These are phyloP conservation scores for Gelatoporia subvermispora DNA, from an alignment of 768 basidiomycete species.

Conservation along the genomic window DNA sequence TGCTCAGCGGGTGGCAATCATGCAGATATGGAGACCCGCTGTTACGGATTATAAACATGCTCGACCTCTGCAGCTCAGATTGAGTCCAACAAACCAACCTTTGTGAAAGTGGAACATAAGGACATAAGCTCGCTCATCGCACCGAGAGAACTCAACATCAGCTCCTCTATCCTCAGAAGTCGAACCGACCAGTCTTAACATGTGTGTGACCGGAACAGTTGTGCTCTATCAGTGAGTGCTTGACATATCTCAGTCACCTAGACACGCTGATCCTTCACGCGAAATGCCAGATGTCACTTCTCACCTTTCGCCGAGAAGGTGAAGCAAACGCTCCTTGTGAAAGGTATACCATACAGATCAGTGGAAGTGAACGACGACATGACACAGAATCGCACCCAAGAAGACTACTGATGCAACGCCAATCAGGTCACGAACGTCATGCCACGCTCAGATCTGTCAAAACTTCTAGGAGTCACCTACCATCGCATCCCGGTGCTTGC, in stretches of 20 bases:
- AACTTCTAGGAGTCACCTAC: conserved; percentile 46
- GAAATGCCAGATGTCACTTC: conserved; percentile 38
- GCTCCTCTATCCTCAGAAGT: too few species aligned
- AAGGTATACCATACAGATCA: conserved; percentile 41
- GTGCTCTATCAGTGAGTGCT: conserved; percentile 43
- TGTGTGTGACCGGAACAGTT: conserved; percentile 15
- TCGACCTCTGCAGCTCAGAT: too few species aligned
- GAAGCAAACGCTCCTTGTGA: conserved; percentile 45
- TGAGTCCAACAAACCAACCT: too few species aligned
- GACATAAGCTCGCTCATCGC: too few species aligned
- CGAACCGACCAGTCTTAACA: too few species aligned
- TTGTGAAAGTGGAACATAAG: too few species aligned
- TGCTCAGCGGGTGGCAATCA: too few species aligned
- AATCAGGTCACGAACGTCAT: conserved; percentile 43
- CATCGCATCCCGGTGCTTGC: conserved; percentile 57
- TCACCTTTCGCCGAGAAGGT: conserved; percentile 51
- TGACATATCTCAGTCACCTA: not conserved
- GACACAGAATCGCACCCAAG: not conserved
- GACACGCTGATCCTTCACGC: not conserved
- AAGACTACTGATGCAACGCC: not conserved
- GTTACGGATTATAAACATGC: too few species aligned
- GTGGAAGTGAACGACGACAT: conserved; percentile 37
- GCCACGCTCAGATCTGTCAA: conserved; percentile 54
- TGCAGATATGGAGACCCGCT: too few species aligned
- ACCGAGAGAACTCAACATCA: too few species aligned